Evolutionary conservation across 306 rosid species (phyloP).

Genomic region (Sindora glabra): DNA sequence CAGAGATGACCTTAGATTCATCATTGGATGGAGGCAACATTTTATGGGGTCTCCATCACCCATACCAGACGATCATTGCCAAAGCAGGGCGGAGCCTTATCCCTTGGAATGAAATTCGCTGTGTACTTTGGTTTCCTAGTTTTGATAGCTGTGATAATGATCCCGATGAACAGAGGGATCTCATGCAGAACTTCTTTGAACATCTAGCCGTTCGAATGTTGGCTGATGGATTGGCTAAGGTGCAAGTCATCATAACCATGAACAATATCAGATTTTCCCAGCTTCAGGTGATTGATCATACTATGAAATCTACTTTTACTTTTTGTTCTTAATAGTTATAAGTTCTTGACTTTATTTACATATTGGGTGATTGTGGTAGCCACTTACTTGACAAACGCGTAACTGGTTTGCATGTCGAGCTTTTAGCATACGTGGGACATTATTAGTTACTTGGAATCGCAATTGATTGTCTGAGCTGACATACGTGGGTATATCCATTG

Average conservation of each 20-base stretch:
- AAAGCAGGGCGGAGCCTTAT: constrained; percentile 40
- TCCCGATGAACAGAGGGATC: constrained; percentile 29
- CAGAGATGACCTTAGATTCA: constrained; percentile 32
- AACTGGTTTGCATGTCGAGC: not conserved
- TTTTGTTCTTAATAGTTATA: not conserved
- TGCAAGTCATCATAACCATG: constrained; percentile 65
- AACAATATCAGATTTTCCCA: constrained; percentile 71
- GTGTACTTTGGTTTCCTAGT: constrained; percentile 70
- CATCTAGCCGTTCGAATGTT: constrained; percentile 59
- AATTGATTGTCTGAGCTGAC: not conserved
- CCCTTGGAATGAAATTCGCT: constrained; percentile 61
- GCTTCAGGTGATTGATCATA: constrained; percentile 50
- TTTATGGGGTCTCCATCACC: constrained; percentile 65
- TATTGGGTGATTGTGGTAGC: not conserved
- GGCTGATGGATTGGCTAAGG: constrained; percentile 40
- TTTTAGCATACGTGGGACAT: not conserved
- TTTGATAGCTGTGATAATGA: constrained; percentile 40
- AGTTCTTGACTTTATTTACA: not conserved
- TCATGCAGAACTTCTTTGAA: constrained; percentile 53
- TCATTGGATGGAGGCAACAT: constrained; percentile 41
- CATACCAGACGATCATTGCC: constrained; percentile 55
- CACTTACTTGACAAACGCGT: not conserved
- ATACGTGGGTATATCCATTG: not conserved
- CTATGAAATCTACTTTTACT: not conserved
- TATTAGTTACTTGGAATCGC: not conserved